Evolutionary conservation across 1,284 basidiomycete species (phyloP), one percentile per base, ranked within the genome.

Genomic region (Rhizoctonia solani): DNA sequence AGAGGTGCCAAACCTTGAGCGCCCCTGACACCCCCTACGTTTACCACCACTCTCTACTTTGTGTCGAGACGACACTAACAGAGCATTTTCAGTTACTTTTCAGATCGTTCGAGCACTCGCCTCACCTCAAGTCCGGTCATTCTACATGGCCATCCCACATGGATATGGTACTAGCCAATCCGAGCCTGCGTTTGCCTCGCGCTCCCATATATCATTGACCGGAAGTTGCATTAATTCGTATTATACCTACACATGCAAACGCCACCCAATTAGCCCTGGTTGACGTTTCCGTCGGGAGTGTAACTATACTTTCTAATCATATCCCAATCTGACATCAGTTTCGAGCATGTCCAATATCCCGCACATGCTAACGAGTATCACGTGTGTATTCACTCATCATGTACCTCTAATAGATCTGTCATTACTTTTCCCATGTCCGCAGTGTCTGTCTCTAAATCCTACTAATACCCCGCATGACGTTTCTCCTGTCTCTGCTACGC

Each of bases 61-160:
- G 49, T 27, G 49, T 19, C 49, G 29, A 52, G 21, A 8, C 11
- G 13, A 4, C 23, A 25, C 29, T 4, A 19, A 23, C 5, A 52
- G 9, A 19, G 9, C 13, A 19, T 6, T 9, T 11, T 30, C 27
- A 19, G 25, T 27, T n/a, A 11, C 14, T 29, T 52, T 52, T 30
- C 49, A 52, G 37, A 42, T 27, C 39, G 21, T 9, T 58, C 41
- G 54, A 41, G 54, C 14, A 34, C 37, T 16, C 54, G 54, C 37
- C 54, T 58, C 54, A 58, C 54, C 54, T 58, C 54, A 46, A 58
- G 37, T 58, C 54, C 37, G 54, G 11, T 21, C 14, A 25, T 27
- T 27, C 11, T 27, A 6, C 49, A 6, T 6, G 44, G 19, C 27
- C 8, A 13, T 16, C 44, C 13, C 44, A 6, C 49, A 5, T 21